Evolutionary conservation across 2,329 filamentous ascomycete species (phyloP).

Genomic region (Amphichorda felina): DNA sequence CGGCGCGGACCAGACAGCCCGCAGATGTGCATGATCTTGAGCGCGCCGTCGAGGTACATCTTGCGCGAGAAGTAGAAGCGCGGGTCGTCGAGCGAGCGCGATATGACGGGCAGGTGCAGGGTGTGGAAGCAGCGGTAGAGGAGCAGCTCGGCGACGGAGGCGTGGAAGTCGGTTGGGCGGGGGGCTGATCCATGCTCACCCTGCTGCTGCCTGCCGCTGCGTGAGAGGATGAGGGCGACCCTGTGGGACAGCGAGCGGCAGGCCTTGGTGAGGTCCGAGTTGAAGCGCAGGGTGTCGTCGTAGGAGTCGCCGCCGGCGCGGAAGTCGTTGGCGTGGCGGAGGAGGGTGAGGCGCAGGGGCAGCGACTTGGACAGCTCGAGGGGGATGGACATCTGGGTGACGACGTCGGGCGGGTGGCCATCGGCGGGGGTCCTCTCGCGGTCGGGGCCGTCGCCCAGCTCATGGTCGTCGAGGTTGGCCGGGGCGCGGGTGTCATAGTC

Average conservation of each 20-base stretch:
- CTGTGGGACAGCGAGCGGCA: constrained; percentile 10
- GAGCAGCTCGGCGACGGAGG: constrained; percentile 27
- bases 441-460: constrained; percentile 27
- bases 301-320: constrained; percentile 28
- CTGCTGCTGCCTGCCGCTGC: constrained; percentile 7
- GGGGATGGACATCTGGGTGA: constrained; percentile 38
- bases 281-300: constrained; percentile 32
- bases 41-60: constrained; percentile 29
- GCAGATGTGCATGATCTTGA: constrained; percentile 21
- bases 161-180: constrained; percentile 21
- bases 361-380: constrained; percentile 32
- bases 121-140: constrained; percentile 36
- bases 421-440: constrained; percentile 4
- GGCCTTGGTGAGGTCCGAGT: constrained; percentile 28
- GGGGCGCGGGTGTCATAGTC: constrained; percentile 40
- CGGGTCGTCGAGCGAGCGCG: constrained; percentile 29
- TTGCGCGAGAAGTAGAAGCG: constrained; percentile 41
- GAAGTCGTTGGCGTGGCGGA: constrained; percentile 34
- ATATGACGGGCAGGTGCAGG: constrained; percentile 39
- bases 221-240: background rate
- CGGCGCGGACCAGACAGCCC: constrained; percentile 11
- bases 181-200: no score
- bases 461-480: constrained; percentile 37
- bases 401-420: constrained; percentile 5
- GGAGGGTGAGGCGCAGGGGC: constrained; percentile 27